A percentile compares a stretch with the other conserved stretches of the same genome.
Evolutionary conservation across 2,329 filamentous ascomycete species (phyloP).

Genomic region (Metarhizium sp.): DNA sequence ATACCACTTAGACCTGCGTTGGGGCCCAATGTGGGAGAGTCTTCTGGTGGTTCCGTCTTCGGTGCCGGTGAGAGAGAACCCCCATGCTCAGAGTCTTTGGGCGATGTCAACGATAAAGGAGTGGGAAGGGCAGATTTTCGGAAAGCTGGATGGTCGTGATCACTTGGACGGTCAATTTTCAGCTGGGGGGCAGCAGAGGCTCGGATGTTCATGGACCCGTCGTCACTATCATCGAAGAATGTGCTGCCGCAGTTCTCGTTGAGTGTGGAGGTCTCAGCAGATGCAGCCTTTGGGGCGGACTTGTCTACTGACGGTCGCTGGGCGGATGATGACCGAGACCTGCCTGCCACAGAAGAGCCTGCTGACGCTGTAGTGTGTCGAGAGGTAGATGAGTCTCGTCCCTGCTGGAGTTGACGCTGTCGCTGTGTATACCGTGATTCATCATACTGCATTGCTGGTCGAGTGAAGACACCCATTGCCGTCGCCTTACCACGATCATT

Average conservation of each 20-base stretch:
- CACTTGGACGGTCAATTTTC: slow-evolving; percentile 37
- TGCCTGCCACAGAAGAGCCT: slow-evolving; percentile 26
- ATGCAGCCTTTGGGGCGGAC: slow-evolving; percentile 15
- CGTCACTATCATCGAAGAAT: slow-evolving; percentile 37
- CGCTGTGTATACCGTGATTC: slow-evolving; percentile 78
- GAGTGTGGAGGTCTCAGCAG: slow-evolving; percentile 20
- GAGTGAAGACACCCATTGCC: slow-evolving; percentile 53
- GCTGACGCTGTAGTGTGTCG: slow-evolving; percentile 36
- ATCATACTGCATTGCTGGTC: slow-evolving; percentile 68
- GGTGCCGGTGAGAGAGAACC: slow-evolving; percentile 10
- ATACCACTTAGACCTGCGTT: slow-evolving; percentile 64
- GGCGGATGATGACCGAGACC: slow-evolving; percentile 39
- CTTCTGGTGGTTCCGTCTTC: slow-evolving; percentile 26
- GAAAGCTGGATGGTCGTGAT: slow-evolving; percentile 46
- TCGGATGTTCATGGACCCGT: slow-evolving; percentile 15
- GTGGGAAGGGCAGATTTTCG: slow-evolving; percentile 35
- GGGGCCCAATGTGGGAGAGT: slow-evolving; percentile 75
- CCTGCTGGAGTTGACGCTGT: slow-evolving; percentile 71
- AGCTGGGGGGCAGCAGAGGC: slow-evolving; percentile 23
- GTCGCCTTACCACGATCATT: slow-evolving; percentile 77
- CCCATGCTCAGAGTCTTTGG: slow-evolving; percentile 18
- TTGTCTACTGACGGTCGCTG: slow-evolving; percentile 27
- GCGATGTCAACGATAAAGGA: slow-evolving; percentile 27
- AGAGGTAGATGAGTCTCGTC: slow-evolving; percentile 51
- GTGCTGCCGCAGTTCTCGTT: slow-evolving; percentile 26